A percentile compares a stretch with the other conserved stretches of the same genome.
These are phyloP conservation scores for Daucus carota DNA, from an alignment of 129 eudicot species.

Conservation along the genomic window DH1_v3.0 NC_030381.2:54747501-54748000, in stretches of 20 bases:
- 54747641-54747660: constrained; percentile 74
- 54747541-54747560: constrained; percentile 80
- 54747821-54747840: constrained; percentile 37
- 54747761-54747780: constrained; percentile 90
- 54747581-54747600: no score
- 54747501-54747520: constrained; percentile 82
- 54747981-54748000: constrained; percentile 96
- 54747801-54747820: constrained; percentile 82
- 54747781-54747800: constrained; percentile 82
- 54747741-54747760: constrained; percentile 89
- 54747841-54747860: background rate
- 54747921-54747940: constrained; percentile 95
- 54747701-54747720: constrained; percentile 93
- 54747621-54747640: background rate
- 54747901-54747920: constrained; percentile 17
- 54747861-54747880: background rate
- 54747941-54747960: constrained; percentile 71
- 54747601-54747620: no score
- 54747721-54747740: constrained; percentile 98
- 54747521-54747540: constrained; percentile 80
- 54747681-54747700: constrained; percentile 99
- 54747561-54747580: constrained; percentile 92
- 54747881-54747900: background rate
- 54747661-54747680: constrained; percentile 93
- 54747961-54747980: constrained; percentile 92